Conservation (phyloP, 805 yeast species). For the Lachancea mirantina region DNA sequence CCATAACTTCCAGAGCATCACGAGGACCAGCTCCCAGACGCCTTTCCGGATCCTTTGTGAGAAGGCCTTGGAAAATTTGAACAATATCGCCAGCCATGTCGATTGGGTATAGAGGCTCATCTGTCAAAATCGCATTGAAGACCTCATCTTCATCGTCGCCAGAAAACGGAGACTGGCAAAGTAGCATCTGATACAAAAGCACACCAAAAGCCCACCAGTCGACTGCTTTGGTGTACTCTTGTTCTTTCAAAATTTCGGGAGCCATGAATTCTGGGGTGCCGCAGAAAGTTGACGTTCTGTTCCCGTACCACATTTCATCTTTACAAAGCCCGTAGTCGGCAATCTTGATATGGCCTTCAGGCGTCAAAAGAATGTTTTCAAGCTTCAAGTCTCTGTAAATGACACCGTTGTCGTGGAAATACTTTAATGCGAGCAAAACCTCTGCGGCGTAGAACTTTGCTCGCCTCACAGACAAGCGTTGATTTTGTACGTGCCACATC, state of each 20-base stretch:
- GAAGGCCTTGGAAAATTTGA: constrained; percentile 80
- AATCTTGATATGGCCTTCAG: constrained; percentile 89
- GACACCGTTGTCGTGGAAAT: constrained; percentile 92
- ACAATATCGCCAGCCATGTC: constrained; percentile 97
- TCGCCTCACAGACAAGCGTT: constrained; percentile 76
- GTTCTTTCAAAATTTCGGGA: constrained; percentile 92
- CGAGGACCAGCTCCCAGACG: constrained; percentile 83
- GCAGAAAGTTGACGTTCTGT: constrained; percentile 89
- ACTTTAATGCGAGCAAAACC: constrained; percentile 81
- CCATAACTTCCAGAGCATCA: constrained; percentile 93
- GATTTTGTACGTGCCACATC: constrained; percentile 98
- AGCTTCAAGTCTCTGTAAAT: constrained; percentile 93
- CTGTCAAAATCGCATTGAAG: constrained; percentile 90
- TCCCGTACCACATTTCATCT: constrained; percentile 81
- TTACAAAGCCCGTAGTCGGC: constrained; percentile 98
- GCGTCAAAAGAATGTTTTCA: constrained; percentile 84
- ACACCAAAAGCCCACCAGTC: constrained; percentile 99
- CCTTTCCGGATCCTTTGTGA: constrained; percentile 78
- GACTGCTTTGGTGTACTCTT: constrained; percentile 86
- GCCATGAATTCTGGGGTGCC: constrained; percentile 99
- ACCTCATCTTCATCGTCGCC: constrained; percentile 98
- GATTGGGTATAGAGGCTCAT: constrained; percentile 93
- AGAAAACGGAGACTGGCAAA: constrained; percentile 94
- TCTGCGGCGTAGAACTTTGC: constrained; percentile 98
- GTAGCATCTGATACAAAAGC: constrained; percentile 87